Percentiles rank a stretch among this genome's conserved stretches.
Conservation (phyloP, 2,329 filamentous ascomycete genomes). For the Hymenoscyphus fraxineus region DNA sequence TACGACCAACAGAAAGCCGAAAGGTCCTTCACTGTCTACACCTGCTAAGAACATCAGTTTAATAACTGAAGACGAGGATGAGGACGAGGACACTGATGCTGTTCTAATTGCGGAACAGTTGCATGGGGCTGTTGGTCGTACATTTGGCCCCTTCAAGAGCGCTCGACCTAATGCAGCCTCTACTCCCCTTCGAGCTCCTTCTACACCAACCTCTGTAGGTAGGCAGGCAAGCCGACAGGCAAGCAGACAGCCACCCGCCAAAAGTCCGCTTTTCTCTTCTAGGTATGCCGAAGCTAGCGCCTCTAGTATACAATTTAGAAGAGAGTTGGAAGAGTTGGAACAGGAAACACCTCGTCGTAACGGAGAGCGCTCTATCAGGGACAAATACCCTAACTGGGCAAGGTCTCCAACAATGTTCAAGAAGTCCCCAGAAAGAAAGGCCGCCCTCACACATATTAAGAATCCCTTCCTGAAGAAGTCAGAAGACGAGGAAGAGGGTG, state of each 20-base stretch:
- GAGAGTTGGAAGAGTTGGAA: background rate
- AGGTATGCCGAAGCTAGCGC: background rate
- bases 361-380: background rate
- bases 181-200: background rate
- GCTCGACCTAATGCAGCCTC: background rate
- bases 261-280: background rate
- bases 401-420: background rate
- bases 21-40: conserved; percentile 26
- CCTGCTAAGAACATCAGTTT: conserved; percentile 20
- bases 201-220: background rate
- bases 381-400: background rate
- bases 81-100: conserved; percentile 19
- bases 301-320: background rate
- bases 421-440: background rate
- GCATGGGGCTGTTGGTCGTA: background rate
- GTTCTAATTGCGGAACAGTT: conserved; percentile 19
- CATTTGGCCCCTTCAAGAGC: background rate
- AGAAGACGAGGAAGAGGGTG: conserved; percentile 2
- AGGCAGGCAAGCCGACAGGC: background rate
- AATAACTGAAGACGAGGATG: conserved; percentile 15
- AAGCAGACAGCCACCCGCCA: background rate
- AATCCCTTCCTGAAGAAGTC: background rate
- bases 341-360: background rate
- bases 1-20: conserved; percentile 10
- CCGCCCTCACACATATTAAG: background rate